Base-by-base conservation (phyloP, 768 basidiomycete genomes). In the Gymnopilus junonius region DNA sequence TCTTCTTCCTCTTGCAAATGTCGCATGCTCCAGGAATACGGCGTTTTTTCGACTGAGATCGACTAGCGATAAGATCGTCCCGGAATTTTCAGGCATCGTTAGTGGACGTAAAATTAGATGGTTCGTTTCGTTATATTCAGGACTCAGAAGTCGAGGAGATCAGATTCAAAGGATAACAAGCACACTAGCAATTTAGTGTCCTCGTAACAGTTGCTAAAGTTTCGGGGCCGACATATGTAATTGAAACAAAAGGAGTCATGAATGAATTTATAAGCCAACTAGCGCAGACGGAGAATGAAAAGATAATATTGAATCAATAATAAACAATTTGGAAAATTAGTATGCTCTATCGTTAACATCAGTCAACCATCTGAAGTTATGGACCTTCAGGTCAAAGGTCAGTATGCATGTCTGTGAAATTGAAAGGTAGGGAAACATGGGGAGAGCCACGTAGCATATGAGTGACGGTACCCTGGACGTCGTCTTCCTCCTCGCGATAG, bases 1-100 rank as follows among this genome's bases (percentile, higher is more conserved):
- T 85, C 74, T 92, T 93, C 81, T 91, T 92, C 55, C 83, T 78
- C 67, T 90, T 82, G 75, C 91, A 93, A 7, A 85, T 76, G 70
- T 92, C 90, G 75, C 91, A 93, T 17, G 89, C 90, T 31, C 89
- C 82, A 64, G 85, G 86, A 51, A 87, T 83, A 64, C 84, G 79
- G 37, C 86, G 74, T 70, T 86, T 87, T 78, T 88, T 89, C n/a
- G 69, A 69, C 60, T 68, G 69, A 20, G 65, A 65, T 35, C 63
- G 63, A 32, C 25, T 51, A 31, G 29, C 14, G 27, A 32, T 14
- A 20, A 51, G 48, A 51, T 59, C 58, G n/a, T 48, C 59, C 10
- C 55, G 27, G 35, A 25, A n/a, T 20, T 6, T 20, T 55, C 54
- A n/a, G 54, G 54, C 54, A 39, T 55, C 29, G 27, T 51, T 20